Evolutionary conservation across 1,284 basidiomycete species (phyloP), one percentile per base, ranked within the genome.

Genomic region (Bothia castanella): DNA sequence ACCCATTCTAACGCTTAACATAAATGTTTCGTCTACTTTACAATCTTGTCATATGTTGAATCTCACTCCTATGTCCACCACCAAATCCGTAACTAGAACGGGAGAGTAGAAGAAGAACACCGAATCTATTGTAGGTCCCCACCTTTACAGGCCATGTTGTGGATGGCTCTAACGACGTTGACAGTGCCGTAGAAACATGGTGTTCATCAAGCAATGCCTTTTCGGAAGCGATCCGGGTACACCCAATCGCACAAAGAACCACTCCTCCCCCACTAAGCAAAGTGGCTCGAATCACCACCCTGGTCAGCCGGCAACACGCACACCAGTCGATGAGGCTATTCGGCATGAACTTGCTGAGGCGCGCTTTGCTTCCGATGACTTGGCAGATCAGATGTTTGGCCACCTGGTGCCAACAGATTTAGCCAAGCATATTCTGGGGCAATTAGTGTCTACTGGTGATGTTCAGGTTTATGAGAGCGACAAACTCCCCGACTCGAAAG

Each of bases 321-420:
- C 2, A 27, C 14, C 12, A 4, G 27, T 45, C 2, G 34, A 45
- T n/a, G 16, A 23, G 5, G 34, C 36, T 13, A 23, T 45, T 12
- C n/a, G 27, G 11, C 21, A n/a, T 19, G 44, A 37, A 31, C 36
- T 45, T 16, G n/a, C n/a, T 11, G 31, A 30, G 23, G 44, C 27
- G 16, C 44, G 25, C 9, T 38, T 37, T 34, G 16, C 36, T n/a
- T n/a, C 34, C 5, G 7, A 23, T 27, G 44, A 45, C 36, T 23
- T 36, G 5, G 44, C 36, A 7, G 44, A 45, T 20, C 32, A 45
- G 5, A 38, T 45, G 44, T 45, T 45, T 25, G 44, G 44, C 20
- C 32, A 38, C 17, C 13, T 34, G 10, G 34, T 45, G n/a, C 16
- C 44, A 16, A 45, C 44, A n/a, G 36, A 35, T 19, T 17, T 45